Base-by-base conservation (phyloP, 257 asterid species). In the Nicotiana benthamiana region DNA sequence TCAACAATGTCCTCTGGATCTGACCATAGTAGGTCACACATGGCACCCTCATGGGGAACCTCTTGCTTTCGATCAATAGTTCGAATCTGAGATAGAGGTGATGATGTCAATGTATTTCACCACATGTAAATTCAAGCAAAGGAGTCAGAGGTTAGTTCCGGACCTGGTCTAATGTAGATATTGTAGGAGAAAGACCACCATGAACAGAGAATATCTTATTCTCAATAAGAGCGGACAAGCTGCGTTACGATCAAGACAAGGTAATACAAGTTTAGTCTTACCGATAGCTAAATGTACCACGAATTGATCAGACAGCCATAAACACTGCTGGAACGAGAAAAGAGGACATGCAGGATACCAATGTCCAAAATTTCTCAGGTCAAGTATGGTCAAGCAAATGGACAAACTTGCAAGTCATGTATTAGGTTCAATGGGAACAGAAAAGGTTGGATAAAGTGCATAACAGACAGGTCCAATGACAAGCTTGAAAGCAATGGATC, bases 1-100 rank as follows among this genome's bases (percentile, higher is more conserved):
- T 93, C 97, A 85, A 95, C 97, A 75, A 88, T 87, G 86, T 95
- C 97, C 86, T 95, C 98, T 18, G 99, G 99, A 84, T 95, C 99
- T 16, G 99, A 93, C 99, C 99, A 95, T 32, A 95, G 90, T 56
- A 95, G 99, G 86, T 95, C 99, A 74, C 99, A 95, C 99, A 95
- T 95, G 82, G 93, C 95, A 84, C 99, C 99, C 86, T 95, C 99
- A 48, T 93, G 99, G 59, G 99, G 98, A 82, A 93, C 99, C 86
- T 95, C 99, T 89, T 93, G 97, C 87, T 95, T 95, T 67, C 99
- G 94, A 85, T 95, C 99, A 82, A 95, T 95, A 62, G 87, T 87
- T 77, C 98, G 93, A 81, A 95, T 93, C 99, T 95, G 89, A 75
- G 80, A 86, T 24, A 30, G 22, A 57, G 66, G 4, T 28, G n/a